Percentiles rank a stretch among this genome's conserved stretches.
Evolutionary conservation across 345 rosid genomes (phyloP).

Genomic region (Erysimum cheiranthoides): DNA sequence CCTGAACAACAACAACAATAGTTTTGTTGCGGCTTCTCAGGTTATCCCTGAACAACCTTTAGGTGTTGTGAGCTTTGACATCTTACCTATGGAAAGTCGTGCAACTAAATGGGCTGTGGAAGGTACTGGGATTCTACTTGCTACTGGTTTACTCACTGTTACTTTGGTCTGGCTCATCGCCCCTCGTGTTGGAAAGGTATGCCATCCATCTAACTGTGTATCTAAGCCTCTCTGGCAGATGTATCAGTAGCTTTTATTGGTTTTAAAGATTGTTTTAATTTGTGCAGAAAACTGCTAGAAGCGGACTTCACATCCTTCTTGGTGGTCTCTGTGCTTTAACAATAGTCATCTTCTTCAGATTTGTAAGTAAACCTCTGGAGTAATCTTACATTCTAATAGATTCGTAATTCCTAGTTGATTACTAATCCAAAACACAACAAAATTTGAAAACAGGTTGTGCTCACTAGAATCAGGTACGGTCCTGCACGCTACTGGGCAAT

Average conservation of each 20-base stretch:
- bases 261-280: slow-evolving; percentile 9
- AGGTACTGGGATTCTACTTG: slow-evolving; percentile 93
- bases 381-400: neutral
- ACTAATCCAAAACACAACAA: slow-evolving; percentile 8
- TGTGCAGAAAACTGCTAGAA: slow-evolving; percentile 84
- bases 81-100: slow-evolving; percentile 61
- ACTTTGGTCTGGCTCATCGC: slow-evolving; percentile 97
- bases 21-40: slow-evolving; percentile 57
- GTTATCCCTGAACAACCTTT: slow-evolving; percentile 70
- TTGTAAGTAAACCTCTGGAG: slow-evolving; percentile 60
- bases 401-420: neutral
- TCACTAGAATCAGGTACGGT: slow-evolving; percentile 93
- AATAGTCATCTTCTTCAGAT: slow-evolving; percentile 90
- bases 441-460: slow-evolving; percentile 76
- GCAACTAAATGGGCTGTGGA: slow-evolving; percentile 97
- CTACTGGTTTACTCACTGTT: slow-evolving; percentile 88
- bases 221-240: neutral
- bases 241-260: neutral
- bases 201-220: slow-evolving; percentile 2
- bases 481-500: slow-evolving; percentile 99
- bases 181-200: slow-evolving; percentile 97
- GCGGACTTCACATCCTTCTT: slow-evolving; percentile 91
- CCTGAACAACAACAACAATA: slow-evolving; percentile 45
- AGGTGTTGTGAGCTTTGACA: slow-evolving; percentile 58
- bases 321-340: slow-evolving; percentile 92